phyloP scores from a whole-genome alignment of 2,329 filamentous ascomycete genomes.

The Anisogramma anomala region DNA sequence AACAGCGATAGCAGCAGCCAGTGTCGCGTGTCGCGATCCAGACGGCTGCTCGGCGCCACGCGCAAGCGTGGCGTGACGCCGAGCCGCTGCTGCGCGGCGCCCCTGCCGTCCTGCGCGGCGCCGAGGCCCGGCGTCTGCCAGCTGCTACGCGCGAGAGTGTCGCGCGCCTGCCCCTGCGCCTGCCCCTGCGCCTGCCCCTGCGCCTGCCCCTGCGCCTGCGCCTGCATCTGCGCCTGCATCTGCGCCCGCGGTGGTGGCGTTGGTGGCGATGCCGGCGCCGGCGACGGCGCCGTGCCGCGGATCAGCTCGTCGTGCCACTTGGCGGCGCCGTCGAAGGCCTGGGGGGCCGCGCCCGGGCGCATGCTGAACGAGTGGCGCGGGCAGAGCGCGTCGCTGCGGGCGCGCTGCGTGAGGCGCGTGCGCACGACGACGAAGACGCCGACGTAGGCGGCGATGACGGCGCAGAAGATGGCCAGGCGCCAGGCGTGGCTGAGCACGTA shows the following conservation, averaged over 20 bases:
- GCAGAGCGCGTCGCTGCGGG: neutral
- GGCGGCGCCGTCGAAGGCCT: constrained; percentile 1
- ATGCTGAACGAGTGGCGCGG: constrained; percentile 10
- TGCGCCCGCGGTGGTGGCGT: no score
- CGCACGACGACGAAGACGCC: constrained; percentile 8
- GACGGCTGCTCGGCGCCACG: constrained; percentile 6
- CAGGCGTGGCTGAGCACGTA: constrained; percentile 11
- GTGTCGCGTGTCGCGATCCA: constrained; percentile 10
- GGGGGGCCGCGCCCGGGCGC: constrained; percentile 4
- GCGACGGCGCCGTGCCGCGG: constrained; percentile 8
- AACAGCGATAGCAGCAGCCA: constrained; percentile 10
- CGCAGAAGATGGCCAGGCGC: constrained; percentile 9
- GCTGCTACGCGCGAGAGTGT: neutral
- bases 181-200: no score
- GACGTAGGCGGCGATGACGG: constrained; percentile 3
- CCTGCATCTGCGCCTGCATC: no score
- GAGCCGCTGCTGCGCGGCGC: constrained; percentile 4
- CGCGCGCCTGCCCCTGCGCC: constrained; percentile 4
- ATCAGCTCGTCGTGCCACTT: constrained; percentile 11
- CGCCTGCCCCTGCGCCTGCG: no score
- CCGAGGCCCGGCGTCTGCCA: constrained; percentile 8
- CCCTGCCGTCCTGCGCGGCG: constrained; percentile 9
- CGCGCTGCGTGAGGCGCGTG: constrained; percentile 7
- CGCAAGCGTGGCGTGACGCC: constrained; percentile 8
- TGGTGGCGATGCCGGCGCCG: no score